phyloP scores from a whole-genome alignment of 768 basidiomycete genomes.

The Clavaria fumosa region DNA sequence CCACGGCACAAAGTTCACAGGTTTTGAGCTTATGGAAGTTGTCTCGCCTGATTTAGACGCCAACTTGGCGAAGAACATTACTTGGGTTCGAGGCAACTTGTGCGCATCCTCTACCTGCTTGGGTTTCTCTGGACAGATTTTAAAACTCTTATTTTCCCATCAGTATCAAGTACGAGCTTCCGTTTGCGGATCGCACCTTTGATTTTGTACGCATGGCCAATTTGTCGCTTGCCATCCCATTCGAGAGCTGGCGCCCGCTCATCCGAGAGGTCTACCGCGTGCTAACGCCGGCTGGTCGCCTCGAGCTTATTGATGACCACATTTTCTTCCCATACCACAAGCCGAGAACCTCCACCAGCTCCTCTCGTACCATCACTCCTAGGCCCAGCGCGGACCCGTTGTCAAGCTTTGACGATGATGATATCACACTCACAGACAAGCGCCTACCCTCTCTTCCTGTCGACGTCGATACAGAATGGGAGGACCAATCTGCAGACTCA shows the following conservation, averaged over 20 bases:
- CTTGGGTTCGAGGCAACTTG: slow-evolving; percentile 54
- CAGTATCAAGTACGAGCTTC: slow-evolving; percentile 40
- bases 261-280: slow-evolving; percentile 48
- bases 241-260: slow-evolving; percentile 41
- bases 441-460: slow-evolving; percentile 11
- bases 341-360: slow-evolving; percentile 15
- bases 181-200: slow-evolving; percentile 47
- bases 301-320: slow-evolving; percentile 67
- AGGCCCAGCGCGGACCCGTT: no score
- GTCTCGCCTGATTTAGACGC: slow-evolving; percentile 19
- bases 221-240: slow-evolving; percentile 44
- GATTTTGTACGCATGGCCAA: slow-evolving; percentile 66
- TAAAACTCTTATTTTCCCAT: slow-evolving; percentile 2
- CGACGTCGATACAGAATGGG: slow-evolving; percentile 20
- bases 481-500: slow-evolving; percentile 23
- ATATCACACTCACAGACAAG: background rate
- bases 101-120: slow-evolving; percentile 21
- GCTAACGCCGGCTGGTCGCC: slow-evolving; percentile 39
- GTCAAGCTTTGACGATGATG: no score
- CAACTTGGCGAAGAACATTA: slow-evolving; percentile 23
- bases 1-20: slow-evolving; percentile 34
- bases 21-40: slow-evolving; percentile 47
- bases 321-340: slow-evolving; percentile 44
- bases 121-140: slow-evolving; percentile 3
- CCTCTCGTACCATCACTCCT: no score